These are phyloP conservation scores for Penicillium occitanis DNA, from an alignment of 2,329 filamentous ascomycete genomes.

Conservation along the genomic window DNA sequence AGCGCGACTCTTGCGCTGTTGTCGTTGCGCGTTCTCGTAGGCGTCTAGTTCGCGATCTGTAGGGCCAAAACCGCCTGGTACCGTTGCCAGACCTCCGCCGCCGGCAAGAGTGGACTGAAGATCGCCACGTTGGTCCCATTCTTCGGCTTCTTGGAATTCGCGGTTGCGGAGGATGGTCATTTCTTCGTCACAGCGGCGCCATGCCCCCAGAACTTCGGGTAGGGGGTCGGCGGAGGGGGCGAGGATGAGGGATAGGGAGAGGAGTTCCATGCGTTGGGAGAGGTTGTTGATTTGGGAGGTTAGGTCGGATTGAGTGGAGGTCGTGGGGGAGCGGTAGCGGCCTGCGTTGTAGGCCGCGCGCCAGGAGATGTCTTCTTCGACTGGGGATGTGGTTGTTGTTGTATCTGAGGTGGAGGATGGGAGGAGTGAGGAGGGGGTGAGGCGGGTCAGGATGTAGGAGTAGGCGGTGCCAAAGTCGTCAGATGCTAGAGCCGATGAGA, in stretches of 20 bases:
- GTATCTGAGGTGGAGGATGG: conserved; percentile 23
- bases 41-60: conserved; percentile 46
- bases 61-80: conserved; percentile 48
- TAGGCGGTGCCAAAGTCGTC: conserved; percentile 62
- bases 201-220: conserved; percentile 61
- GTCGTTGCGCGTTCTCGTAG: conserved; percentile 45
- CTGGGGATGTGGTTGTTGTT: conserved; percentile 23
- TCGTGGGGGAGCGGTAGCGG: conserved; percentile 48
- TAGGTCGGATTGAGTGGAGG: conserved; percentile 32
- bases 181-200: conserved; percentile 64
- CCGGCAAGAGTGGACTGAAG: conserved; percentile 14
- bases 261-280: conserved; percentile 64
- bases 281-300: conserved; percentile 54
- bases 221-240: conserved; percentile 56
- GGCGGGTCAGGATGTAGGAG: conserved; percentile 63
- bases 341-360: conserved; percentile 63
- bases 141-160: conserved; percentile 57
- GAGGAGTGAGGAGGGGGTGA: conserved; percentile 43
- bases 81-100: conserved; percentile 21
- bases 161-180: conserved; percentile 54
- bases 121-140: conserved; percentile 59
- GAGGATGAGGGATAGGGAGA: conserved; percentile 62
- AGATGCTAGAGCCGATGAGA: conserved; percentile 45
- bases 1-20: conserved; percentile 32
- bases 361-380: conserved; percentile 61